Evolutionary conservation across 2,329 filamentous ascomycete genomes (phyloP).

Genomic region (Metarhizium brunneum): DNA sequence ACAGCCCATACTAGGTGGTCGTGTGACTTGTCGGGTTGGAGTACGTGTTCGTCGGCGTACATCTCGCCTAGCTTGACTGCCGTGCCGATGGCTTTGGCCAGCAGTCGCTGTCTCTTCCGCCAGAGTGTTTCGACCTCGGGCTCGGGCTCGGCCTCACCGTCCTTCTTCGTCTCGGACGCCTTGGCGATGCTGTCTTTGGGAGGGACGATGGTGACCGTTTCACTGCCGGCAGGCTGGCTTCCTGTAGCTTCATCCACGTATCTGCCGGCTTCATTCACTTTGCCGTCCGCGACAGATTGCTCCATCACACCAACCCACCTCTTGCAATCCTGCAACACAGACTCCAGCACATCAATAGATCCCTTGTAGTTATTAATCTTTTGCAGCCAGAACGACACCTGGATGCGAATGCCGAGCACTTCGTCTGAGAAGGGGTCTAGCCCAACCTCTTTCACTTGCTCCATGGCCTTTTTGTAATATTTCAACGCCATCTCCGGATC

Average conservation of each 20-base stretch:
- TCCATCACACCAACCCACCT: constrained; percentile 51
- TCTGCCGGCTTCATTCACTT: constrained; percentile 30
- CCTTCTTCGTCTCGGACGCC: constrained; percentile 9
- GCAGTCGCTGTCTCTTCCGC: constrained; percentile 53
- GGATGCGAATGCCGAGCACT: constrained; percentile 79
- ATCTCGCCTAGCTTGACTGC: constrained; percentile 78
- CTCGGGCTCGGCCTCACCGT: background rate
- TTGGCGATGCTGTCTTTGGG: background rate
- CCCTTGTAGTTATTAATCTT: constrained; percentile 60
- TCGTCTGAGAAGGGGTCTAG: constrained; percentile 90
- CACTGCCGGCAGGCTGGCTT: background rate
- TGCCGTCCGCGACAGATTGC: constrained; percentile 36
- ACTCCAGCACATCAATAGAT: constrained; percentile 69
- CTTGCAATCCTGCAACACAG: constrained; percentile 60
- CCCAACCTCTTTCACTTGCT: constrained; percentile 60
- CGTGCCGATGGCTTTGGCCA: constrained; percentile 66
- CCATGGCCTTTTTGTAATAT: constrained; percentile 73
- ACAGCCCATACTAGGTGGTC: constrained; percentile 69
- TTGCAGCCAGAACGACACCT: constrained; percentile 72
- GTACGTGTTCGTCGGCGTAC: constrained; percentile 67
- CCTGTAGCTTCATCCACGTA: constrained; percentile 13
- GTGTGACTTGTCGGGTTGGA: constrained; percentile 65
- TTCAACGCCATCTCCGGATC: constrained; percentile 71
- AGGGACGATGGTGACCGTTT: background rate
- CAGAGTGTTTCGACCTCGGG: constrained; percentile 37